Evolutionary conservation across 805 yeast genomes (phyloP), one percentile per base, ranked within the genome.

Genomic region (Saccharomycopsis javanensis): DNA sequence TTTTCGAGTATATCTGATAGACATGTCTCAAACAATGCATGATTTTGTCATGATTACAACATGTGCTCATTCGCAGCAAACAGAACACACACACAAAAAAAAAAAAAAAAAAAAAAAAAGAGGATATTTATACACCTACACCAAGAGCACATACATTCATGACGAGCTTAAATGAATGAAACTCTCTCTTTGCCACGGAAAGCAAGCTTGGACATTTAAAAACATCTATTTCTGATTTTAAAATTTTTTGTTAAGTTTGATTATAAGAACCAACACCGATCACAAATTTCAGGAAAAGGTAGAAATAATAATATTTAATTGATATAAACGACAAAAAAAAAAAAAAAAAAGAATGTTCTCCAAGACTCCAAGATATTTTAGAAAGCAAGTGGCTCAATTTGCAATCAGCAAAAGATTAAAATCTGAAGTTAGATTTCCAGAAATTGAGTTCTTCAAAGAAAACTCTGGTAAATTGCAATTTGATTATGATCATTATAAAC

Each of bases 401-500:
- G 11, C 48, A 13, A 23, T 7, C 11, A n/a, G 28, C 25, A 42
- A 42, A 20, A 23, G 28, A 8, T 42, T 42, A 27, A 42, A 20
- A 3, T 20, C 48, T n/a, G 48, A 42, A n/a, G 48, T 28, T 20
- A 42, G 48, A 10, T 42, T 42, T 23, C 48, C n/a, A 42, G 48
- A 42, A 20, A 16, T 20, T 20, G 48, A 42, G 15, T 42, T 42
- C 25, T 42, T 42, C 48, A 42, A 23, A 4, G 28, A 28, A 13
- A 42, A 42, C n/a, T 3, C n/a, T 20, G 23, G 15, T 20, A 42
- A 42, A 42, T 5, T 42, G 8, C 48, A 52, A 10, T 52, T 52
- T 15, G 56, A 58, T n/a, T 56, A 38, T 42, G 57, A 56, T 34
- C 38, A 54, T 1, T 55, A 54, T 38, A 31, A 50, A 2, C 60